Percentiles rank a stretch among this genome's conserved stretches.
Evolutionary conservation across 2,329 filamentous ascomycete genomes (phyloP).

Genomic region (Fusarium sp.): DNA sequence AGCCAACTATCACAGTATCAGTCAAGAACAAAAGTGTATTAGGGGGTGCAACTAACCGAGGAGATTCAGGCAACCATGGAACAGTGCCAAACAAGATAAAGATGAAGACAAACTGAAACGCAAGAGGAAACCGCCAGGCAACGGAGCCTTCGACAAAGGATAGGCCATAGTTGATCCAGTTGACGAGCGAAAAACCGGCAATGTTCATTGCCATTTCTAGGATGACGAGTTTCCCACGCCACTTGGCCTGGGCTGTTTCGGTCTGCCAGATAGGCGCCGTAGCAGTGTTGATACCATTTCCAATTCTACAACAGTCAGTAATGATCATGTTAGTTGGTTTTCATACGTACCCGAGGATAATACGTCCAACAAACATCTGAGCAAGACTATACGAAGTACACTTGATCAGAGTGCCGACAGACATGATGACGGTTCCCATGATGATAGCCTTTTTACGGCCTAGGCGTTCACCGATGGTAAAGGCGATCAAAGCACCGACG

Average conservation of each 20-base stretch:
- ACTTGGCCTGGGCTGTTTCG: conserved; percentile 16
- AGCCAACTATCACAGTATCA: conserved; percentile 10
- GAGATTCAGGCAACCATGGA: conserved; percentile 41
- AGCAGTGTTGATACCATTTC: conserved; percentile 48
- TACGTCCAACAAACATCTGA: conserved; percentile 26
- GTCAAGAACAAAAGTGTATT: background rate
- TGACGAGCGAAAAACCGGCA: conserved; percentile 26
- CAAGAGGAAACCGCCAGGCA: conserved; percentile 58
- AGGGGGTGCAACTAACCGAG: background rate
- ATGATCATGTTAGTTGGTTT: rapidly evolving
- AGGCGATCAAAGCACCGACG: conserved; percentile 18
- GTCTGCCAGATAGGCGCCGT: conserved; percentile 29
- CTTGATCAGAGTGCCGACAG: conserved; percentile 24
- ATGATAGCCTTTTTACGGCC: conserved; percentile 26
- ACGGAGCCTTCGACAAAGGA: conserved; percentile 48
- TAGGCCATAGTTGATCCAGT: conserved; percentile 56
- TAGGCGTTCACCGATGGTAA: conserved; percentile 19
- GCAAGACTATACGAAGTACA: conserved; percentile 22
- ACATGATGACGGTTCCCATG: conserved; percentile 23
- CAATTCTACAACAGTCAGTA: background rate
- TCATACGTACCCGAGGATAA: conserved; percentile 14
- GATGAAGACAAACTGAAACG: conserved; percentile 58
- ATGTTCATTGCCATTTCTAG: conserved; percentile 26
- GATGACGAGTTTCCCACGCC: conserved; percentile 22
- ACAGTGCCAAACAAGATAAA: conserved; percentile 46